Conservation (phyloP, 805 yeast genomes). For the Ogataea paradorogensis region DNA sequence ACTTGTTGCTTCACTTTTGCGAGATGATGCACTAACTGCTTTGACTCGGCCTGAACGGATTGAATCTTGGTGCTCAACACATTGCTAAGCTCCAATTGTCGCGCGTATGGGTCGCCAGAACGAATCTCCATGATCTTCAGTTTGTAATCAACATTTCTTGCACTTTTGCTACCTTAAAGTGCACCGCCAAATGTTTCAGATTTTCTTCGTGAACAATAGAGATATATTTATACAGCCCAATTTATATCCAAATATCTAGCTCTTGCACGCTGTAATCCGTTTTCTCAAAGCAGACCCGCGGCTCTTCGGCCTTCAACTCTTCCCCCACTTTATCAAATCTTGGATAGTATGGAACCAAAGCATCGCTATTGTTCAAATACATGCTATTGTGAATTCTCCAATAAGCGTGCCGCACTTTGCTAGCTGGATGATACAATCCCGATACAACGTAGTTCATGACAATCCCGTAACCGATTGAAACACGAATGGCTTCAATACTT, state of each 20-base stretch:
- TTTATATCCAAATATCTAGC: constrained; percentile 30
- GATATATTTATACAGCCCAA: background rate
- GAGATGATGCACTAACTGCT: constrained; percentile 25
- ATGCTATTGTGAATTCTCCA: constrained; percentile 82
- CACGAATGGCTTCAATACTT: constrained; percentile 69
- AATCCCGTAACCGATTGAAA: constrained; percentile 73
- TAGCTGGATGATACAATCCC: constrained; percentile 92
- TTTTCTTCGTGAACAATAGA: constrained; percentile 6
- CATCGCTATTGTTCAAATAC: constrained; percentile 69
- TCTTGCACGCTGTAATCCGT: constrained; percentile 30
- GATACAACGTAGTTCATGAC: constrained; percentile 75
- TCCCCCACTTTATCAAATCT: constrained; percentile 36
- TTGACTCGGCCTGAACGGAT: constrained; percentile 27
- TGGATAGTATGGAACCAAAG: constrained; percentile 84
- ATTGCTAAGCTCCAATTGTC: constrained; percentile 26
- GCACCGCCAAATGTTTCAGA: constrained; percentile 25
- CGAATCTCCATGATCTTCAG: constrained; percentile 9
- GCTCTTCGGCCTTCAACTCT: constrained; percentile 15
- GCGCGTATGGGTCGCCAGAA: constrained; percentile 15
- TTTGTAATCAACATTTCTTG: constrained; percentile 3
- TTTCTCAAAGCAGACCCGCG: constrained; percentile 11
- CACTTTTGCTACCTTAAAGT: constrained; percentile 6
- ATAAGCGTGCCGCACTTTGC: constrained; percentile 76
- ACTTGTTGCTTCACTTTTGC: constrained; percentile 27
- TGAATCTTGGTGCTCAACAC: constrained; percentile 22